Evolutionary conservation across 164 flowering plant genomes (phyloP), one percentile per base, ranked within the genome.

Genomic region (Hamamelis virginiana): DNA sequence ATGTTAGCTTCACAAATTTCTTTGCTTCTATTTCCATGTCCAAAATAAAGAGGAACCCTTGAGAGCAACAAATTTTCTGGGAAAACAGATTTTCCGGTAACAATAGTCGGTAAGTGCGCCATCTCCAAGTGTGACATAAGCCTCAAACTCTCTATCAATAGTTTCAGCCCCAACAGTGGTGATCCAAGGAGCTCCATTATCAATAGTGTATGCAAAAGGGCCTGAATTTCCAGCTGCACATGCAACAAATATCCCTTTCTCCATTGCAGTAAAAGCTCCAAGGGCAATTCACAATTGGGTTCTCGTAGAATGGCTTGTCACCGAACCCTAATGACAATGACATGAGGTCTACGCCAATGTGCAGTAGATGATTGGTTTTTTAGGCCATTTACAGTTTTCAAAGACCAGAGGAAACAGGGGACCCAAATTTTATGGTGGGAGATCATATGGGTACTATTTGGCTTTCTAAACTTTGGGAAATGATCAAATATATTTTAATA

Each of bases 171-270:
- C 87, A 16, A 84, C 74, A 0, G 85, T 80, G 19, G 73, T 80
- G 57, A 82, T 66, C 87, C 87, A 84, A 13, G 87, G 85, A 53
- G 85, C 85, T 46, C 82, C 79, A 57, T 84, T 81, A 12, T 12
- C 23, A 0, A 71, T 75, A 13, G 74, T 72, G 63, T 67, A 61
- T 14, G 63, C 58, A 41, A 59, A 58, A 3, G 80, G 72, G 0
- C 84, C 83, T 0, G 1, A 38, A 57, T 84, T 84, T 21, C 87
- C 87, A 6, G 84, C 82, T 1, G 84, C 63, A 56, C 81, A 75
- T 0, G 76, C 62, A 13, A 84, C 87, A 27, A 76, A 67, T 1
- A 84, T 80, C 22, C 82, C 81, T 53, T 76, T 82, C 75, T 76
- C 77, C 53, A 82, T 28, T 1, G 85, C 87, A 4, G 84, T 70